These are phyloP conservation scores for Neofusicoccum sp. DNA, from an alignment of 2,329 filamentous ascomycete genomes.

Conservation along the genomic window DNA sequence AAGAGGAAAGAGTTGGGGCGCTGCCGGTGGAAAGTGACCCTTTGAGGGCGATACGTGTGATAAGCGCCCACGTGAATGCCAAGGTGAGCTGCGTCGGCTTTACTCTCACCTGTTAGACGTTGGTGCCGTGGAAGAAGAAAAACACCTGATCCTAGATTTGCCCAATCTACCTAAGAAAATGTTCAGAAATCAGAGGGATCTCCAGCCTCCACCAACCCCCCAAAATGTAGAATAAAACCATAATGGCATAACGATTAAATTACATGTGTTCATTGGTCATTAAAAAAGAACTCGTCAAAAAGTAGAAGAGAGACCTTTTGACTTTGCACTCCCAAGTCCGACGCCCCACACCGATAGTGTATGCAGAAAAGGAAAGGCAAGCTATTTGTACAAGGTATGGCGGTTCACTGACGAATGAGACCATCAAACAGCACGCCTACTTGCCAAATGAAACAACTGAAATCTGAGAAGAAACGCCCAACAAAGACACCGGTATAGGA, in stretches of 20 bases:
- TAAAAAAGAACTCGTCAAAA: neutral
- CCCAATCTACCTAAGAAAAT: neutral
- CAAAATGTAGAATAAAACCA: neutral
- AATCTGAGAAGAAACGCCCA: neutral
- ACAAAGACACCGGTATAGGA: neutral
- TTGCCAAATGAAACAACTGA: neutral
- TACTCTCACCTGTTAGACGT: no score
- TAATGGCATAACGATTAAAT: conserved; percentile 9
- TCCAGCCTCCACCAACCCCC: neutral
- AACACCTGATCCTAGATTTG: neutral
- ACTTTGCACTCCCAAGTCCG: neutral
- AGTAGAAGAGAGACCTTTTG: neutral
- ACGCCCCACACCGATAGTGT: conserved; percentile 1
- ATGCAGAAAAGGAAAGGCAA: neutral
- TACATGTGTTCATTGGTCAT: conserved; percentile 10
- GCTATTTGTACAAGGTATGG: conserved; percentile 15
- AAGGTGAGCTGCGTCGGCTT: no score
- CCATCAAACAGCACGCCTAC: conserved; percentile 4
- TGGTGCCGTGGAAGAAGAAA: neutral
- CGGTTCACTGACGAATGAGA: neutral
- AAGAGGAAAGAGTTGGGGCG: no score
- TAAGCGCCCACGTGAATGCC: no score
- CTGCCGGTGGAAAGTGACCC: no score
- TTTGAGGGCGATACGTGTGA: no score
- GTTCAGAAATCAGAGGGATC: neutral